A percentile compares a stretch with the other conserved stretches of the same genome.
Conservation (phyloP, 116 monocot genomes). For the Dioscorea cayenensis region DNA sequence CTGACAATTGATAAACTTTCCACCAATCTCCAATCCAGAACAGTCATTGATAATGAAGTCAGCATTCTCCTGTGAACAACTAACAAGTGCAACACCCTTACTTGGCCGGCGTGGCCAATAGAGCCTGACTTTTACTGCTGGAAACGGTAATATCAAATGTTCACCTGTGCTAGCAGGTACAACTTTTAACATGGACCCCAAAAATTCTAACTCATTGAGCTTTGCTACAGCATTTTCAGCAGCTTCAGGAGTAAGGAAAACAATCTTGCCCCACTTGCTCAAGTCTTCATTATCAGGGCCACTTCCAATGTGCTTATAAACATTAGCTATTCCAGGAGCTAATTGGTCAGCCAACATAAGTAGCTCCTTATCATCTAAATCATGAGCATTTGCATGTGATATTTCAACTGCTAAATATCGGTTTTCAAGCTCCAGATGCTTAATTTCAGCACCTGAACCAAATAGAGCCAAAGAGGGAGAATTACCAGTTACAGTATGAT, state of each 20-base stretch:
- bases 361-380: slow-evolving; percentile 64
- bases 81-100: slow-evolving; percentile 63
- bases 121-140: slow-evolving; percentile 66
- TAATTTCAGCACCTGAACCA: slow-evolving; percentile 91
- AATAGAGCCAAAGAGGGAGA: slow-evolving; percentile 56
- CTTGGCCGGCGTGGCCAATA: slow-evolving; percentile 79
- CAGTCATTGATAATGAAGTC: slow-evolving; percentile 47
- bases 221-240: slow-evolving; percentile 53
- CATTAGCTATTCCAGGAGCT: slow-evolving; percentile 49
- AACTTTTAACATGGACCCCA: slow-evolving; percentile 49
- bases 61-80: slow-evolving; percentile 46
- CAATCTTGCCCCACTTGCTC: slow-evolving; percentile 68
- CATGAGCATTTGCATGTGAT: slow-evolving; percentile 44
- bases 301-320: slow-evolving; percentile 15
- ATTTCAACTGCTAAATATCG: slow-evolving; percentile 67
- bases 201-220: slow-evolving; percentile 51
- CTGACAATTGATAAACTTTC: slow-evolving; percentile 34
- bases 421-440: slow-evolving; percentile 82
- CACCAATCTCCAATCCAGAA: slow-evolving; percentile 36
- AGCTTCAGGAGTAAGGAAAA: slow-evolving; percentile 68
- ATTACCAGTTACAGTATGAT: slow-evolving; percentile 26
- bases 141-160: slow-evolving; percentile 25
- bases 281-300: slow-evolving; percentile 18
- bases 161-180: slow-evolving; percentile 26
- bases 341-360: slow-evolving; percentile 41